Evolutionary conservation across 805 yeast species (phyloP).

Genomic region (Metschnikowia continentalis): DNA sequence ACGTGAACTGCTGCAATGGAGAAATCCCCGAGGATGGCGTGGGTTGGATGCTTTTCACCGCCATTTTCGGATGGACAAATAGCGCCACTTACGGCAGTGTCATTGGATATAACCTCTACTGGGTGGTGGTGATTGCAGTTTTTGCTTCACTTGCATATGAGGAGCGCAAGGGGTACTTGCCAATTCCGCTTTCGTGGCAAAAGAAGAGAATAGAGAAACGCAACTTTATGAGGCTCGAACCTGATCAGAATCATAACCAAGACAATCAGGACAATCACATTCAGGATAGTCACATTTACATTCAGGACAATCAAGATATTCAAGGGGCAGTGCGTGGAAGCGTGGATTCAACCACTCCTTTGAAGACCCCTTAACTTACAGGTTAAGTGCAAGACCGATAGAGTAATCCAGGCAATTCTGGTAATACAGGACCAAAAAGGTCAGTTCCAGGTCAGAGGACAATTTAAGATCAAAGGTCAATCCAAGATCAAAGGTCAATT

Average conservation of each 20-base stretch:
- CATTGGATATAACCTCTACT: slow-evolving; percentile 62
- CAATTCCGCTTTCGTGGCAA: slow-evolving; percentile 27
- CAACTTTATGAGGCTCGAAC: background rate
- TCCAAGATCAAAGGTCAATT: no score
- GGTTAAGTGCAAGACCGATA: no score
- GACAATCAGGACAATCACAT: no score
- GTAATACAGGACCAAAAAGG: no score
- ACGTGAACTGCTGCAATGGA: slow-evolving; percentile 91
- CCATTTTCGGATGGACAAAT: slow-evolving; percentile 90
- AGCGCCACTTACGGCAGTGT: slow-evolving; percentile 90
- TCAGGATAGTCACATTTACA: no score
- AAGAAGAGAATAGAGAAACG: slow-evolving; percentile 11
- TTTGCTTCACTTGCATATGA: slow-evolving; percentile 44
- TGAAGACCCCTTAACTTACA: slow-evolving; percentile 10
- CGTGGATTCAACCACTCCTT: slow-evolving; percentile 26
- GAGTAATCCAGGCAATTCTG: no score
- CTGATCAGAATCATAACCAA: background rate
- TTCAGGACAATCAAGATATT: background rate
- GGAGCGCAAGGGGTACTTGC: slow-evolving; percentile 56
- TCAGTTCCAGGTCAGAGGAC: no score
- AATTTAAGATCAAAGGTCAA: no score
- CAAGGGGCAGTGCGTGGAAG: slow-evolving; percentile 17
- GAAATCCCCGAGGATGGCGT: slow-evolving; percentile 64
- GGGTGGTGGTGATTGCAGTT: slow-evolving; percentile 51
- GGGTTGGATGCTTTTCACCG: slow-evolving; percentile 86